Base-by-base conservation (phyloP, 2,329 filamentous ascomycete genomes). In the Zarea fungicola region DNA sequence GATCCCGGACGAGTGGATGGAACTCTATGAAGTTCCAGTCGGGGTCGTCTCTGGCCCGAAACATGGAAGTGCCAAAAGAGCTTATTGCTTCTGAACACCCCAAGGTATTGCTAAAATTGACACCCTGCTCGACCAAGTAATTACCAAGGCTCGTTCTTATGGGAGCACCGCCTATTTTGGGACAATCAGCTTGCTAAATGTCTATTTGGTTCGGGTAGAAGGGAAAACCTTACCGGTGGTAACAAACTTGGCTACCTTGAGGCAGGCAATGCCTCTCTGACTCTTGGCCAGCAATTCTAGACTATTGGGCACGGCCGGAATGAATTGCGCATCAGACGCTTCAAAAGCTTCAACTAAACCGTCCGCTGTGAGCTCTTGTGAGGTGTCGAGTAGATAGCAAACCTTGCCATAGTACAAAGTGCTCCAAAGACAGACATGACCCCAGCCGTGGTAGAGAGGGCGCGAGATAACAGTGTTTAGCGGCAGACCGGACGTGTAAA, bases 391-490 rank as follows among this genome's bases (percentile, higher is more conserved):
- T n/a, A 36, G n/a, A 22, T 35, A 32, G 29, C 32, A 29, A 13
- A 29, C 29, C 16, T 16, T 13, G 23, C 46, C 46, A 26, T 16
- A n/a, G 37, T 42, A 36, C 9, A 49, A 18, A 2, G 46, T 28
- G 32, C 37, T 19, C 11, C 42, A 31, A 4, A 49, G 13, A 11
- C 40, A 2, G 26, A 14, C 13, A 14, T 25, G 39, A 16, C 23
- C 46, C 46, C 46, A 49, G 31, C 46, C 46, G 40, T 49, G 39
- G 39, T 42, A 43, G 13, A 43, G 16, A 22, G 46, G 46, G 22
- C 46, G 39, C 19, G 46, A 42, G n/a, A 49, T 21, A 10, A 49
- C 26, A 22, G 21, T 26, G 40, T n/a, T 9, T 10, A 13, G 29
- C 14, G 46, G 39, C 40, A 26, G 13, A 6, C 36, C 3, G 28